Conservation (phyloP, 2,329 filamentous ascomycete genomes). For the Epichloe typhina region DNA sequence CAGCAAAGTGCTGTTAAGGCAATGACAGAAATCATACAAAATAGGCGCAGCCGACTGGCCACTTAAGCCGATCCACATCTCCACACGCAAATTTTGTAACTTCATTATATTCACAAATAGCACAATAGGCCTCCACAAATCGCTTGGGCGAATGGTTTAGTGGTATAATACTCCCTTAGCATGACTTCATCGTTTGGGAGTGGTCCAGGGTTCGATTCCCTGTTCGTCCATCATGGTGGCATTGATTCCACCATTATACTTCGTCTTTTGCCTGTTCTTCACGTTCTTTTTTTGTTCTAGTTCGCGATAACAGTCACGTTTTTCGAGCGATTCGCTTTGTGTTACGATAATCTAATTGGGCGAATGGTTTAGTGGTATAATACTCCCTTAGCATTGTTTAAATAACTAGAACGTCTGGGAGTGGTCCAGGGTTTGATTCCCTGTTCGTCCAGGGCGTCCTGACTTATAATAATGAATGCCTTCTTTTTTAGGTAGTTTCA, state of each 20-base stretch:
- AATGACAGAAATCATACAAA: no score
- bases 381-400: no score
- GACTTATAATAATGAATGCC: no score
- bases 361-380: no score
- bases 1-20: no score
- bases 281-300: no score
- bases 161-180: constrained; percentile 14
- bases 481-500: no score
- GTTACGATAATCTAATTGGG: no score
- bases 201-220: constrained; percentile 14
- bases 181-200: constrained; percentile 1
- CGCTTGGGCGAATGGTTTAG: constrained; percentile 10
- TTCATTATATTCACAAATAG: neutral
- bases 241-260: accelerated
- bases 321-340: neutral
- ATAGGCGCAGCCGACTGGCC: no score
- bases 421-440: neutral
- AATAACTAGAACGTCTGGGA: neutral
- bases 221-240: constrained; percentile 6
- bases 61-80: neutral
- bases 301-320: no score
- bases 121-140: accelerated
- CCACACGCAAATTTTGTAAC: neutral
- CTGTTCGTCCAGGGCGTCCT: no score
- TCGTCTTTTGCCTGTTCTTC: accelerated